phyloP scores from a whole-genome alignment of 2,329 filamentous ascomycete genomes.

The Cladophialophora immunda region DNA sequence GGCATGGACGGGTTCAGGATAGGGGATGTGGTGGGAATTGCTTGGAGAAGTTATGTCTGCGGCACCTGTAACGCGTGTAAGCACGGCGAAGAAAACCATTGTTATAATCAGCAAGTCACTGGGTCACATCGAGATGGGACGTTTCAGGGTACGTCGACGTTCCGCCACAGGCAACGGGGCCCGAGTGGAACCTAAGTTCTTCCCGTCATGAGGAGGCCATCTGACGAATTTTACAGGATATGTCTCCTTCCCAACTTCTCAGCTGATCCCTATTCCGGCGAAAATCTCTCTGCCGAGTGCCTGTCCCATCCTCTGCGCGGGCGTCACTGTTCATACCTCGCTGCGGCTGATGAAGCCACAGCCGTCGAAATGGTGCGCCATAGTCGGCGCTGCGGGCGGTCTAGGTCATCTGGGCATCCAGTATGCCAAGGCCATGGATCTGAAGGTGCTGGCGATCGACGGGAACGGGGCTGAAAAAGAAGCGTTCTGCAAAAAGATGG shows the following conservation, averaged over 20 bases:
- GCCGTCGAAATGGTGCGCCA: slow-evolving; percentile 14
- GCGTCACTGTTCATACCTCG: slow-evolving; percentile 9
- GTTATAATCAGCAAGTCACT: slow-evolving; percentile 15
- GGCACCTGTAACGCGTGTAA: slow-evolving; percentile 13
- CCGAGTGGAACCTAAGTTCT: neutral
- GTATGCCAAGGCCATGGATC: slow-evolving; percentile 15
- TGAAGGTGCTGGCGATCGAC: slow-evolving; percentile 18
- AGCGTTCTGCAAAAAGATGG: slow-evolving; percentile 18
- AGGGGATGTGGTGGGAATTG: slow-evolving; percentile 14
- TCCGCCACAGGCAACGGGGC: neutral
- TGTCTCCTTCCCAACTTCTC: slow-evolving; percentile 16
- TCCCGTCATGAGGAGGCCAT: neutral
- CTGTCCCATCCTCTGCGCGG: slow-evolving; percentile 20
- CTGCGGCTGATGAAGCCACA: slow-evolving; percentile 14
- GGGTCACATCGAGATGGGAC: slow-evolving; percentile 18
- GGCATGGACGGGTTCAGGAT: slow-evolving; percentile 1
- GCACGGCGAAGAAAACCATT: slow-evolving; percentile 16
- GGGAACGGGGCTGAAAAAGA: slow-evolving; percentile 9
- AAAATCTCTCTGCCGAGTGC: slow-evolving; percentile 5
- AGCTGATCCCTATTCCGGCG: slow-evolving; percentile 9
- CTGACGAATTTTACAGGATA: slow-evolving; percentile 8
- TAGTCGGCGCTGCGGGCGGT: slow-evolving; percentile 17
- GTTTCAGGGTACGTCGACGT: slow-evolving; percentile 9
- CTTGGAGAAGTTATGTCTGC: slow-evolving; percentile 17
- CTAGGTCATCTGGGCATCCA: slow-evolving; percentile 18